These are phyloP conservation scores for Blastobotrys arbuscula DNA, from an alignment of 1,139 yeast genomes.

Conservation along the genomic window DNA sequence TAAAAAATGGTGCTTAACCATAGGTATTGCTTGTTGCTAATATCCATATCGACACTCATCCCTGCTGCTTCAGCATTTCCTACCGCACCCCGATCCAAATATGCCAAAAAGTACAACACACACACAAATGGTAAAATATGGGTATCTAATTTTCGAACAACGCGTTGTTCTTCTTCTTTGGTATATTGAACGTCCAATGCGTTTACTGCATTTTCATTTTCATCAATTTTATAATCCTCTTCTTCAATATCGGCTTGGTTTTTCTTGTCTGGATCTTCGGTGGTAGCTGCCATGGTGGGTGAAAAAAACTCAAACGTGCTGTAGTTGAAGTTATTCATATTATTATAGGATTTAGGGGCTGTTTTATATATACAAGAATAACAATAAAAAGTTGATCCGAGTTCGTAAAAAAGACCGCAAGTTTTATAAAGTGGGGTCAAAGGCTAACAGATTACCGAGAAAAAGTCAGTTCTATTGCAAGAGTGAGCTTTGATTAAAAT, in stretches of 20 bases:
- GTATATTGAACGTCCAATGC: slow-evolving; percentile 14
- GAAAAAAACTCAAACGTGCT: no score
- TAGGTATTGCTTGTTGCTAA: slow-evolving; percentile 40
- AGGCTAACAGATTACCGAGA: no score
- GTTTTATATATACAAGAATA: no score
- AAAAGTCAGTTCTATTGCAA: no score
- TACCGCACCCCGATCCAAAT: slow-evolving; percentile 55
- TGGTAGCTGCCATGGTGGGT: not conserved
- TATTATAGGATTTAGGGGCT: no score
- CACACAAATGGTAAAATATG: slow-evolving; percentile 31
- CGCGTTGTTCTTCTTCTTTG: slow-evolving; percentile 16
- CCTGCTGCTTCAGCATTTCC: slow-evolving; percentile 61
- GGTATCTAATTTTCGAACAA: slow-evolving; percentile 19
- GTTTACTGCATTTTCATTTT: not conserved
- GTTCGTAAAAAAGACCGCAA: no score
- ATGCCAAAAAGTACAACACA: slow-evolving; percentile 48
- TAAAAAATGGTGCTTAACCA: slow-evolving; percentile 27
- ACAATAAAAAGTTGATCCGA: no score
- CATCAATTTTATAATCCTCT: not conserved
- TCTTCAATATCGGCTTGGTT: not conserved
- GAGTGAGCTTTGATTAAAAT: no score
- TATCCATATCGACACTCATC: slow-evolving; percentile 43
- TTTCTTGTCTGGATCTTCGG: not conserved
- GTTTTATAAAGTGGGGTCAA: no score
- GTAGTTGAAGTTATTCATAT: no score